Conservation (phyloP, 164 flowering plant genomes). For the Cinnamomum micranthum region DNA sequence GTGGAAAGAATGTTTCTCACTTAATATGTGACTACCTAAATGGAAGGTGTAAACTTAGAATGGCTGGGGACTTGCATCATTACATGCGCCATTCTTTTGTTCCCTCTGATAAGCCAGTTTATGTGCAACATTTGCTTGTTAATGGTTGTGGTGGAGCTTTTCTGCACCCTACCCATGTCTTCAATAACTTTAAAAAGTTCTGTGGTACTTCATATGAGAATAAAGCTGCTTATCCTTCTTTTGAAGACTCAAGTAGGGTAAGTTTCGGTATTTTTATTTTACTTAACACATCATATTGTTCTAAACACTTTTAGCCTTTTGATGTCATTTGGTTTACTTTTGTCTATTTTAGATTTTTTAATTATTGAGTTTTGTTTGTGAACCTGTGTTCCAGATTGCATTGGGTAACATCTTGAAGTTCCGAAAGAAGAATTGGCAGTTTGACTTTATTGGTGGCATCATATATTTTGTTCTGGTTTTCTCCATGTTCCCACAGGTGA, state of each 20-base stretch:
- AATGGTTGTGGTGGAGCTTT: conserved; percentile 99
- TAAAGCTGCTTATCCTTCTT: conserved; percentile 94
- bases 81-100: conserved; percentile 93
- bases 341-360: neutral
- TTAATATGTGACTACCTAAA: conserved; percentile 71
- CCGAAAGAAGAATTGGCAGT: conserved; percentile 99
- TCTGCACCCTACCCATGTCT: conserved; percentile 97
- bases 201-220: conserved; percentile 63
- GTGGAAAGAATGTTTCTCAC: conserved; percentile 83
- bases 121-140: conserved; percentile 89
- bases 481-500: conserved; percentile 93
- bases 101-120: conserved; percentile 64
- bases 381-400: conserved; percentile 68
- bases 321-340: neutral
- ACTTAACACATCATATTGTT: neutral
- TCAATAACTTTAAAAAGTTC: conserved; percentile 58
- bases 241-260: conserved; percentile 97
- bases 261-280: neutral
- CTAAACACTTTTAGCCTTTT: neutral
- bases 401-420: conserved; percentile 95
- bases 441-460: conserved; percentile 97
- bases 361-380: neutral
- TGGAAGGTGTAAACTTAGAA: conserved; percentile 90
- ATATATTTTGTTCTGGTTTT: conserved; percentile 82
- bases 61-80: conserved; percentile 98